Base-by-base conservation (phyloP, 2,329 filamentous ascomycete species). In the Tolypocladium amazonense region DNA sequence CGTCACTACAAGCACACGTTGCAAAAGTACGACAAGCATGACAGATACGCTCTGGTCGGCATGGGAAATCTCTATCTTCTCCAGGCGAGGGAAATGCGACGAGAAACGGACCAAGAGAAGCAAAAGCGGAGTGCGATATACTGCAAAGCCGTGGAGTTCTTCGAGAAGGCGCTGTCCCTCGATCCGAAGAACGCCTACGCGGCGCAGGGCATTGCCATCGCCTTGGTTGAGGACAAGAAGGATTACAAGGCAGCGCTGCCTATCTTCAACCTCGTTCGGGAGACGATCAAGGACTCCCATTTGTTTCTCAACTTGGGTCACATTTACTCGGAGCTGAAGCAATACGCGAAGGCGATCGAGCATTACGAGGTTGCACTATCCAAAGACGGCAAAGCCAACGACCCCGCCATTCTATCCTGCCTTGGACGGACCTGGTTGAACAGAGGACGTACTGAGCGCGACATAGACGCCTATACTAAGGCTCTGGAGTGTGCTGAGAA, bases 1-100 rank as follows among this genome's bases (percentile, higher is more conserved):
- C 86, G 92, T 4, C 92, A 97, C 71, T 95, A 95, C 80, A 99
- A 97, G 76, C 92, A 97, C 73, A 97, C 93, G 0, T 79, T 99
- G 37, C 91, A 96, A 71, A 87, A 92, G 65, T 88, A 92, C 71
- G 93, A 99, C 77, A 99, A 97, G 80, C 94, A 99, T 71, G 94
- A 99, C 71, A 84, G 91, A n/a, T 99, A 99, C 72, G 91, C 94
- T 5, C 79, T 99, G 35, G 92, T 95, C 33, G 93, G 90, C 18
- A 97, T 99, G 93, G 94, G 94, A 50, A 99, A 99, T 71, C 79
- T 99, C 71, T 88, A 93, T 66, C 82, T 99, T 47, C 80, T 88
- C 65, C 86, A 90, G 62, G 94, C 94, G 12, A 86, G 94, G 66
- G 95, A 99, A 73, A 97, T 97, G 92, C 89, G 90, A 37, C 86